These are phyloP conservation scores for Hypoxylon sp. DNA, from an alignment of 2,329 filamentous ascomycete species.

Conservation along the genomic window DNA sequence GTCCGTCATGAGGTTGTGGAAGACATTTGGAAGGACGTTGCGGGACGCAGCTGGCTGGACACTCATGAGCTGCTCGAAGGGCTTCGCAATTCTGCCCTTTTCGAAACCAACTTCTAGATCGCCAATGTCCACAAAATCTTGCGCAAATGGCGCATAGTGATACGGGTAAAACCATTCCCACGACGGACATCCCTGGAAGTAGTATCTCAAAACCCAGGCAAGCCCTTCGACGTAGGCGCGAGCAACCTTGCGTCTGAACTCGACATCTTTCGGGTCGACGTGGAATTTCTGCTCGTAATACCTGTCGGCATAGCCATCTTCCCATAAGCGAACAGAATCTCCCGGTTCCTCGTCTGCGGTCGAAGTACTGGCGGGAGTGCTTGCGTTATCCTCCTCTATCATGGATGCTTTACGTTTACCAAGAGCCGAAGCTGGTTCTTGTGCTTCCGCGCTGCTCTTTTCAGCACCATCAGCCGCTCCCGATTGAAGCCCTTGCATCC, in stretches of 20 bases:
- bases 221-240: slow-evolving; percentile 94
- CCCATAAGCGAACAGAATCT: slow-evolving; percentile 92
- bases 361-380: slow-evolving; percentile 70
- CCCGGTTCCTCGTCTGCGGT: slow-evolving; percentile 70
- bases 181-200: slow-evolving; percentile 96
- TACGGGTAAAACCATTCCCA: slow-evolving; percentile 99
- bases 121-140: slow-evolving; percentile 87
- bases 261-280: slow-evolving; percentile 81
- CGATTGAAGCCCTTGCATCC: slow-evolving; percentile 66
- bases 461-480: slow-evolving; percentile 42
- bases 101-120: slow-evolving; percentile 85
- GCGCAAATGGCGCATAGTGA: slow-evolving; percentile 97
- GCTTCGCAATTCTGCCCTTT: slow-evolving; percentile 85
- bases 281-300: slow-evolving; percentile 99
- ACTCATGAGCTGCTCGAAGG: slow-evolving; percentile 98
- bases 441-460: slow-evolving; percentile 45
- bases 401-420: slow-evolving; percentile 83
- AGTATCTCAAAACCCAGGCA: slow-evolving; percentile 95
- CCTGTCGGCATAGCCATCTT: slow-evolving; percentile 91
- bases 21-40: slow-evolving; percentile 87
- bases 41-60: slow-evolving; percentile 94
- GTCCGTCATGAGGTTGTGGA: slow-evolving; percentile 91
- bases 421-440: slow-evolving; percentile 62
- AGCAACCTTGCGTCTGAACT: slow-evolving; percentile 89
- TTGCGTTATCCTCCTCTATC: slow-evolving; percentile 70